Conservation (phyloP, 2,329 filamentous ascomycete genomes). For the Sporothrix humicola region DNA sequence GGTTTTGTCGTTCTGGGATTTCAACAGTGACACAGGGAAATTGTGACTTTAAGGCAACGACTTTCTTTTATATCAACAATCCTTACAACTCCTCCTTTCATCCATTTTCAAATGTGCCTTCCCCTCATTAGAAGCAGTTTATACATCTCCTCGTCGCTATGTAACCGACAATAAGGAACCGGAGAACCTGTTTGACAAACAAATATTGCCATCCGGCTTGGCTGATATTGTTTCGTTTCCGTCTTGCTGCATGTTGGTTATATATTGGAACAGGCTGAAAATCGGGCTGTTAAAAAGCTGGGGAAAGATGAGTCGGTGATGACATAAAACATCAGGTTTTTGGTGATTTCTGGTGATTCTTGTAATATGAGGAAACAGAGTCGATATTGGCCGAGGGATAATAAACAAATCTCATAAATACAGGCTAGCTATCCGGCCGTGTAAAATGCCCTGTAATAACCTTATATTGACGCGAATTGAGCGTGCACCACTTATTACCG, state of each 20-base stretch:
- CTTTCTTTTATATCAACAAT: too few relatives aligned
- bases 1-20: neutral
- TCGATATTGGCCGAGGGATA: neutral
- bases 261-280: constrained; percentile 2
- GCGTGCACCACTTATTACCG: neutral
- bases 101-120: too few relatives aligned
- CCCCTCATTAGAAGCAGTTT: neutral
- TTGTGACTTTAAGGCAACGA: too few relatives aligned
- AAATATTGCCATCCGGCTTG: neutral
- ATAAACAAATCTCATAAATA: neutral
- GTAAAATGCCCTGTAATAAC: neutral
- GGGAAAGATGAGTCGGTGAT: neutral
- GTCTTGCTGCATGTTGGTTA: constrained; percentile 1
- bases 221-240: neutral
- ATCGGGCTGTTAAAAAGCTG: neutral
- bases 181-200: neutral
- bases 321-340: neutral
- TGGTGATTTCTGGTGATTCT: neutral
- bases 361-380: too few relatives aligned
- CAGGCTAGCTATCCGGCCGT: neutral
- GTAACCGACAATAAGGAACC: neutral
- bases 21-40: too few relatives aligned
- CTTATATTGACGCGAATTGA: neutral
- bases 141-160: neutral
- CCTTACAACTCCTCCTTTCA: too few relatives aligned